Evolutionary conservation across 148 eudicot species (phyloP).

Genomic region (Dysphania ambrosioides): DNA sequence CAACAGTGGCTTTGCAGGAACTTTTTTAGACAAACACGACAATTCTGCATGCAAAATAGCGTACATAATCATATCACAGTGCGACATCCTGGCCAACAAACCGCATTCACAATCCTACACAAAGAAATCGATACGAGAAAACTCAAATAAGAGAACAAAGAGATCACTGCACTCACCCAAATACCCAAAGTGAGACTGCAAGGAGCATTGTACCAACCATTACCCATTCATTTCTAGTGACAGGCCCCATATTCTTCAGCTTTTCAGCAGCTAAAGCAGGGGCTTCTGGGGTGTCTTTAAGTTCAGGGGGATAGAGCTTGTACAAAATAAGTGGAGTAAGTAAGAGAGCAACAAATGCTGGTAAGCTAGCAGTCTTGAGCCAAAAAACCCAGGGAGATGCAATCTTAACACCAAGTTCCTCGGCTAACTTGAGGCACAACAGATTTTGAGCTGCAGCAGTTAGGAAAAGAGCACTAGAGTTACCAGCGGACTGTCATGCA

Average conservation of each 20-base stretch:
- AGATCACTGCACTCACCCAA: conserved; percentile 52
- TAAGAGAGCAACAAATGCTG: conserved; percentile 63
- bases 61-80: neutral
- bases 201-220: conserved; percentile 96
- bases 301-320: conserved; percentile 86
- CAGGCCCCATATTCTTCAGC: conserved; percentile 81
- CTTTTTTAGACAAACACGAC: neutral
- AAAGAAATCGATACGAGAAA: neutral
- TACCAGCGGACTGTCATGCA: conserved; percentile 85
- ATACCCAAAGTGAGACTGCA: conserved; percentile 89
- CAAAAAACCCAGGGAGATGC: conserved; percentile 80
- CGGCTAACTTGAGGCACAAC: conserved; percentile 85
- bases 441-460: conserved; percentile 99
- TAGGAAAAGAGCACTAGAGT: conserved; percentile 99
- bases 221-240: conserved; percentile 85
- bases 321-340: conserved; percentile 72
- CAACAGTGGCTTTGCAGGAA: neutral
- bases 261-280: conserved; percentile 81
- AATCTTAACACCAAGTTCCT: conserved; percentile 83
- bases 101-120: neutral
- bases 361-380: conserved; percentile 85
- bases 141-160: conserved; percentile 5
- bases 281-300: conserved; percentile 91
- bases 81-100: neutral
- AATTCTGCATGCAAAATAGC: neutral